Conservation (phyloP, 768 basidiomycete genomes). For the Tricholoma sp. region DNA sequence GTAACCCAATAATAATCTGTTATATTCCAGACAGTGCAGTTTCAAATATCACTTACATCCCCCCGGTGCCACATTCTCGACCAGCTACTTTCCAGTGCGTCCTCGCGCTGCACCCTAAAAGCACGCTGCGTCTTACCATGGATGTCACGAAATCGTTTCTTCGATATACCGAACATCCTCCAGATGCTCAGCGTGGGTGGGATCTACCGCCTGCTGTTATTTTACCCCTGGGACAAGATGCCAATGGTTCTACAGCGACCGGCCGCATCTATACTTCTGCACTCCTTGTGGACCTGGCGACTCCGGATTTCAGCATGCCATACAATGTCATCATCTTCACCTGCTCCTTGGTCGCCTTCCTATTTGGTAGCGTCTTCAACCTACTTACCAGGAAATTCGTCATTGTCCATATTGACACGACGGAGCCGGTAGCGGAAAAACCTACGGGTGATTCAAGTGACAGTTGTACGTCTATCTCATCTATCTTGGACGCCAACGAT, state of each 20-base stretch:
- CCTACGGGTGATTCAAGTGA: not conserved
- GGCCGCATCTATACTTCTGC: too few species aligned
- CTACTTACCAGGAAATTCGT: slow-evolving; percentile 59
- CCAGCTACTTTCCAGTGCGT: slow-evolving; percentile 76
- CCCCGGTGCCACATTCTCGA: slow-evolving; percentile 61
- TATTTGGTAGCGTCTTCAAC: slow-evolving; percentile 19
- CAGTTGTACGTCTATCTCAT: not conserved
- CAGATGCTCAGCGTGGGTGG: slow-evolving; percentile 94
- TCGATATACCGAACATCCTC: slow-evolving; percentile 93
- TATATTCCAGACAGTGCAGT: slow-evolving; percentile 52
- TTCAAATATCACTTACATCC: slow-evolving; percentile 59
- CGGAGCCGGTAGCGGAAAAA: not conserved
- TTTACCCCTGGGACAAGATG: slow-evolving; percentile 30
- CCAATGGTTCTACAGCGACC: slow-evolving; percentile 14
- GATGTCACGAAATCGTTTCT: slow-evolving; percentile 82
- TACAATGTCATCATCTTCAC: slow-evolving; percentile 99
- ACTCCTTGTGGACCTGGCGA: too few species aligned
- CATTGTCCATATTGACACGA: slow-evolving; percentile 33
- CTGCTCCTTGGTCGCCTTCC: slow-evolving; percentile 79
- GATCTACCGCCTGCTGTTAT: slow-evolving; percentile 87
- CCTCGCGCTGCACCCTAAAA: slow-evolving; percentile 64
- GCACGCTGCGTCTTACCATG: slow-evolving; percentile 60
- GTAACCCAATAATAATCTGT: not conserved
- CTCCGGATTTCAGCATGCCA: slow-evolving; percentile 97
- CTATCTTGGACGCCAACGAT: not conserved